Conservation (phyloP, 805 yeast species). For the Candida fluviatilis region DNA sequence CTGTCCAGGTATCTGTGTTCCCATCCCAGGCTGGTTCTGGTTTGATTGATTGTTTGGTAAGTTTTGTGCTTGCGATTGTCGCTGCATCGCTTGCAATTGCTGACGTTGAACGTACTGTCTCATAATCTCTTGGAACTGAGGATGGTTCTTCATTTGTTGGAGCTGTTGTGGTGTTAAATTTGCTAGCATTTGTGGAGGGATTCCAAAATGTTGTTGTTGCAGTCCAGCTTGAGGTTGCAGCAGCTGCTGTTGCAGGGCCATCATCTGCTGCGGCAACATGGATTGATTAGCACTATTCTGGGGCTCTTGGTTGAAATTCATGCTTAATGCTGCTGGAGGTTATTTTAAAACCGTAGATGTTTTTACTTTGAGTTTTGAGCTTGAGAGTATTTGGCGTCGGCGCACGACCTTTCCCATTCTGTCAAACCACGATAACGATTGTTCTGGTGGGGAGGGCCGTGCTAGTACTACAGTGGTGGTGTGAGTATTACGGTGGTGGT, state of each 20-base stretch:
- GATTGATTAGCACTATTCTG: slow-evolving; percentile 3
- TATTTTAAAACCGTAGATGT: too few relatives aligned
- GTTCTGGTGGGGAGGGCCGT: too few relatives aligned
- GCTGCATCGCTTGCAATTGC: slow-evolving; percentile 34
- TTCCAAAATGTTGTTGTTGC: slow-evolving; percentile 7
- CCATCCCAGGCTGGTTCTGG: too few relatives aligned
- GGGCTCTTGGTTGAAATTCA: slow-evolving; percentile 11
- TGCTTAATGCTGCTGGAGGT: not conserved
- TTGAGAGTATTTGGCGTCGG: not conserved
- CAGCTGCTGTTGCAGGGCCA: slow-evolving; percentile 4
- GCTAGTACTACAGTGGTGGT: too few relatives aligned
- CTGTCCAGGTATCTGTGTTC: too few relatives aligned
- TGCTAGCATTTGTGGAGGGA: slow-evolving; percentile 24
- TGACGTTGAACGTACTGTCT: slow-evolving; percentile 37
- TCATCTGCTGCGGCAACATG: slow-evolving; percentile 4
- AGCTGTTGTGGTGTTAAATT: slow-evolving; percentile 39
- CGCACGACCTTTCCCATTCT: too few relatives aligned
- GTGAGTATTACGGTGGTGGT: too few relatives aligned
- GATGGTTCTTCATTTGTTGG: slow-evolving; percentile 39
- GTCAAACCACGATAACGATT: too few relatives aligned
- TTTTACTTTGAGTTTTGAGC: not conserved
- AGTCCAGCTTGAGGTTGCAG: slow-evolving; percentile 7
- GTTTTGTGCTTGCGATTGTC: slow-evolving; percentile 26
- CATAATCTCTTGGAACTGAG: slow-evolving; percentile 40
- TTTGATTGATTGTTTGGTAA: too few relatives aligned